Evolutionary conservation across 805 yeast species (phyloP), one percentile per base, ranked within the genome.

Genomic region (Wickerhamiella kurtzmanii): DNA sequence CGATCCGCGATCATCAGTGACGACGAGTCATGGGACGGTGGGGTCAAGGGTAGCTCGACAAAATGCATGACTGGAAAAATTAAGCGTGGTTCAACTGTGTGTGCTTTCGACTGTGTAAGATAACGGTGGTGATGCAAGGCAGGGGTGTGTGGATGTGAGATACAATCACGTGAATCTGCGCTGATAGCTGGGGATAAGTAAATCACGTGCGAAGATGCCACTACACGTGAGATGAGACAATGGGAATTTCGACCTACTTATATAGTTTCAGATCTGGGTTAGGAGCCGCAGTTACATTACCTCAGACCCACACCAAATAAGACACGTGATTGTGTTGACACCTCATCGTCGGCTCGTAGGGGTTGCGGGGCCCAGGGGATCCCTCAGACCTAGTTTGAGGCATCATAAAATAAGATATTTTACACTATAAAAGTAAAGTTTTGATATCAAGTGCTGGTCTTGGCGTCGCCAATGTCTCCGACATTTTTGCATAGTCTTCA

Each of bases 401-500:
- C n/a, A n/a, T n/a, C n/a, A n/a, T n/a, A n/a, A n/a, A n/a, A n/a
- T n/a, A n/a, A n/a, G n/a, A n/a, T n/a, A n/a, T n/a, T n/a, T n/a
- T n/a, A n/a, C n/a, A 25, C 32, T 25, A 25, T 11, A 45, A 16
- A n/a, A 52, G 46, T 3, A 52, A 48, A 1, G 38, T 19, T 5
- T 46, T 18, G 3, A 52, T 48, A 5, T 48, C 53, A 20, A 50
- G 52, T 2, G 50, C 48, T 2, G 55, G 18, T 19, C 52, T 43
- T 8, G 50, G 41, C n/a, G 28, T 28, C 2, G 41, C 13, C 22
- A 44, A 15, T 5, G 51, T 50, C 28, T 44, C 39, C 11, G 45
- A 44, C 1, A 69, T 55, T 43, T 50, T 44, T 15, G 62, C 47
- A 54, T 63, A 60, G 56, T 63, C 65, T 58, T 57, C 45, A 51